Base-by-base conservation (phyloP, 306 rosid species). In the Astragalus glycyphyllos region DNA sequence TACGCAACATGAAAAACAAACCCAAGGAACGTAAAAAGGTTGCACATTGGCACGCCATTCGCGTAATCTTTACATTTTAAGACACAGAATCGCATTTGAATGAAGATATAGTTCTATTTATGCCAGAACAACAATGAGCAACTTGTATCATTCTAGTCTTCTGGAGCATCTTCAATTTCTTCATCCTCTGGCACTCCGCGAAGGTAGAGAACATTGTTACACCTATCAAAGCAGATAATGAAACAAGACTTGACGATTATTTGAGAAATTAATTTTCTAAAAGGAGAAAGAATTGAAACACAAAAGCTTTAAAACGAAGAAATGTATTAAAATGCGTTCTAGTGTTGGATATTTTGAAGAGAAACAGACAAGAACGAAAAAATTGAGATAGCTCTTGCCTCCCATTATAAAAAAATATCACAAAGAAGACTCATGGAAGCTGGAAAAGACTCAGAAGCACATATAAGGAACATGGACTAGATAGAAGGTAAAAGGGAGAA, bases 181-280 rank as follows among this genome's bases (percentile, higher is more conserved):
- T 90, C 96, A 66, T 87, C 96, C 84, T 87, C 96, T 2, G 96
- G 94, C 7, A 88, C 94, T 49, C 96, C 96, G 1, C 91, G 96
- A 79, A 90, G 96, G 75, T 90, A 90, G 31, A 90, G 89, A 72
- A 90, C 96, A 65, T 90, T 90, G 86, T 90, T 90, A 65, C 96
- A 90, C 73, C 96, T 90, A 84, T 57, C 44, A 32, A 55, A 1
- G 8, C 49, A 69, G 69, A 53, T 20, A 65, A 53, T 41, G 73
- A 14, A 44, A 67, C 17, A 42, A 71, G 10, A 14, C 35, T 16
- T 46, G 1, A 29, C 13, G 15, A 23, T 40, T 0, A 8, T 3
- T 20, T 20, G 48, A 31, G 48, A 26, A 51, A 10, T 11, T 44
- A n/a, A 44, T 10, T 9, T 41, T 2, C 50, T 45, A 11, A 45